Evolutionary conservation across 192 early-diverging fungal species (phyloP), one percentile per base, ranked within the genome.

Genomic region (Backusella circina): DNA sequence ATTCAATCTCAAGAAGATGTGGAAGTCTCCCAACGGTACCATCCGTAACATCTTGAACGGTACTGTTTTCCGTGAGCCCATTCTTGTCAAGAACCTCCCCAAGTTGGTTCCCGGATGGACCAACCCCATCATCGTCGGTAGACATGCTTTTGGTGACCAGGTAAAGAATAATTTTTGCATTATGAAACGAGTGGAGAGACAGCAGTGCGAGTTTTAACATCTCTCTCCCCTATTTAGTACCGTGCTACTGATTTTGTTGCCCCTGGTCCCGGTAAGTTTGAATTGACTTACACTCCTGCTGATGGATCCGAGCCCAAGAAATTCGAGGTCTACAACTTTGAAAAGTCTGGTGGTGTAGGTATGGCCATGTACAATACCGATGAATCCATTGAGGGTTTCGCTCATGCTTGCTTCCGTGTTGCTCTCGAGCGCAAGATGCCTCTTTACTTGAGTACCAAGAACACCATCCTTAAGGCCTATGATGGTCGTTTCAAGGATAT

Each of bases 401-500:
- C 96, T n/a, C 90, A 95, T 77, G 88, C 89, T 54, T 99, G 96
- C 85, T 98, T 99, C 92, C 91, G 92, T 87, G 84, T 98, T 70
- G 96, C 97, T 32, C 80, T 99, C 31, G 86, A 89, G 65, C 95
- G 94, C 85, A 92, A 93, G 81, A 88, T 93, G 86, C 97, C 97
- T 13, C 87, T 99, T 72, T 99, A 98, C 85, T 88, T 99, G 79
- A 92, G 91, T 39, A 98, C 96, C 78, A 99, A 99, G 88, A 97
- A 97, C 80, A 99, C 97, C 31, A 97, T 99, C 73, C 84, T 99
- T 74, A 97, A 97, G 83, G 91, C 87, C 47, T 99, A 99, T 86
- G 97, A 99, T 77, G 97, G 96, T 38, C 90, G 95, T 80, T 99
- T 97, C 93, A 97, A 99, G 89, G 95, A 98, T 85, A 98, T 99